Percentiles rank a stretch among this genome's conserved stretches.
These are phyloP conservation scores for Salvia rosmarinus DNA, from an alignment of 257 asterid genomes.

Conservation along the genomic window DNA sequence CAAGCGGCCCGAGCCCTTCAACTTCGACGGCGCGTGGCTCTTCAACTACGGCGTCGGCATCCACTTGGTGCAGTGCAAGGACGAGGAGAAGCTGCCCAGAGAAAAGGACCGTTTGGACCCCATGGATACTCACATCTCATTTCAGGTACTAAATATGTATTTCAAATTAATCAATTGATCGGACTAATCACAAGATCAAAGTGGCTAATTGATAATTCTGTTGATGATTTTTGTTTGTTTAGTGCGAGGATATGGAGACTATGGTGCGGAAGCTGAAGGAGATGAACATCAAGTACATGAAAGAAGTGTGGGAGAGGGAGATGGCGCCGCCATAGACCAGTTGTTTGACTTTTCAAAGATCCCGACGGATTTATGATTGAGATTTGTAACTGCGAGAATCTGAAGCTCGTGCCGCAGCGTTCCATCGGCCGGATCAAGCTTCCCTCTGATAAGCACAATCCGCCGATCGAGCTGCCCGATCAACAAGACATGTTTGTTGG, in stretches of 20 bases:
- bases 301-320: slow-evolving; percentile 62
- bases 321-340: slow-evolving; percentile 54
- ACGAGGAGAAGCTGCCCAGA: slow-evolving; percentile 45
- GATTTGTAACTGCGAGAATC: slow-evolving; percentile 75
- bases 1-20: slow-evolving; percentile 63
- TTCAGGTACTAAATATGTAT: slow-evolving; percentile 57
- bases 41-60: slow-evolving; percentile 86
- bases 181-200: no score
- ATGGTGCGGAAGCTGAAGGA: slow-evolving; percentile 61
- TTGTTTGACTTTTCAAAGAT: slow-evolving; percentile 72
- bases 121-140: slow-evolving; percentile 75
- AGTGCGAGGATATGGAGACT: slow-evolving; percentile 69
- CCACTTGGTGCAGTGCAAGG: slow-evolving; percentile 61
- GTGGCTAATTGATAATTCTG: not conserved
- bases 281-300: slow-evolving; percentile 46
- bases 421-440: slow-evolving; percentile 57
- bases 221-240: no score
- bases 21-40: slow-evolving; percentile 82
- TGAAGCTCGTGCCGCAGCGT: slow-evolving; percentile 59
- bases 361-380: slow-evolving; percentile 87
- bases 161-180: no score
- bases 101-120: slow-evolving; percentile 56
- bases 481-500: not conserved
- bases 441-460: slow-evolving; percentile 57
- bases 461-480: slow-evolving; percentile 42